phyloP scores from a whole-genome alignment of 345 rosid genomes.

The Boechera stricta region DNA sequence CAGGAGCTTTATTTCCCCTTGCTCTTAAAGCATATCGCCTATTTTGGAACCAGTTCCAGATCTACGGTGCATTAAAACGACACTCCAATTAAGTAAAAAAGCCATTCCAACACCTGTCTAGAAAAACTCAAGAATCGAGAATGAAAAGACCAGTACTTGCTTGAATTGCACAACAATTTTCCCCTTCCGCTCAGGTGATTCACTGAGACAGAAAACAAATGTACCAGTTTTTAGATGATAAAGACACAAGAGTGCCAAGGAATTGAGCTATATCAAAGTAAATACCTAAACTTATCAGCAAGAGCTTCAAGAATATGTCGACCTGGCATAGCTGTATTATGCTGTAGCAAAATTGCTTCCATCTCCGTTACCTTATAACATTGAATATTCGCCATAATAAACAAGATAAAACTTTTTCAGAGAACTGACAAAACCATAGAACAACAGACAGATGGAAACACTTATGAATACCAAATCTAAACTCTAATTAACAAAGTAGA shows the following conservation, averaged over 20 bases:
- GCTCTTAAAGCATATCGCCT: slow-evolving; percentile 94
- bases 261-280: slow-evolving; percentile 22
- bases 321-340: slow-evolving; percentile 75
- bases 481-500: slow-evolving; percentile 1
- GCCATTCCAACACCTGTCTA: slow-evolving; percentile 9
- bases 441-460: slow-evolving; percentile 1
- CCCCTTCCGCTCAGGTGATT: slow-evolving; percentile 79
- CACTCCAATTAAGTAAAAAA: slow-evolving; percentile 13
- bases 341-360: slow-evolving; percentile 86
- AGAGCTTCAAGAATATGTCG: slow-evolving; percentile 76
- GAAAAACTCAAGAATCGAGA: not conserved
- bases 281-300: slow-evolving; percentile 92
- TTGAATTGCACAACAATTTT: slow-evolving; percentile 88
- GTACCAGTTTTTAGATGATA: slow-evolving; percentile 25
- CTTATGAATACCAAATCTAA: slow-evolving; percentile 1
- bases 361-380: slow-evolving; percentile 81
- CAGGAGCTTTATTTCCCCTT: slow-evolving; percentile 77
- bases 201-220: slow-evolving; percentile 56
- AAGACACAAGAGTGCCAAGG: slow-evolving; percentile 13
- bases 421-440: slow-evolving; percentile 12
- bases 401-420: slow-evolving; percentile 18
- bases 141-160: slow-evolving; percentile 62
- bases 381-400: slow-evolving; percentile 28
- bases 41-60: slow-evolving; percentile 99
- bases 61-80: slow-evolving; percentile 48